Evolutionary conservation across 345 rosid genomes (phyloP).

Genomic region (Hibiscus syriacus): DNA sequence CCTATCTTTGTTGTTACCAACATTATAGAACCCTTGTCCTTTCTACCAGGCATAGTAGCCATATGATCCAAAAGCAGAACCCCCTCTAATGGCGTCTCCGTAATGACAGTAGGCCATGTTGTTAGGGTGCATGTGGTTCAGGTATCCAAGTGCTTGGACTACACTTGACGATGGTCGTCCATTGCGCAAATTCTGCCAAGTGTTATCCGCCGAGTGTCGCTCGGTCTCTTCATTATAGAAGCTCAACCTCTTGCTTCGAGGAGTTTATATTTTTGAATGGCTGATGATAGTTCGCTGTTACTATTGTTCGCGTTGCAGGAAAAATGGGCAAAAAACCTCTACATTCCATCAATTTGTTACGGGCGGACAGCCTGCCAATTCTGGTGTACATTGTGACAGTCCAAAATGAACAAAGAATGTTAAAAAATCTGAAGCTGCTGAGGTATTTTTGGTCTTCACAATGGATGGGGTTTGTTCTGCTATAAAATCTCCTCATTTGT

Average conservation of each 20-base stretch:
- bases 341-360: conserved; percentile 60
- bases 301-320: conserved; percentile 31
- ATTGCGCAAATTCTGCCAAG: no score
- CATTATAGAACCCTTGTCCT: no score
- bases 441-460: conserved; percentile 15
- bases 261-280: not conserved
- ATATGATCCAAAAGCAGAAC: no score
- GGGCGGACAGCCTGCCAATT: conserved; percentile 58
- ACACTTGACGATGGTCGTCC: no score
- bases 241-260: not conserved
- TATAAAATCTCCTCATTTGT: no score
- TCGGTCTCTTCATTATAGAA: not conserved
- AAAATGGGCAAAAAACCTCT: conserved; percentile 66
- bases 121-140: no score
- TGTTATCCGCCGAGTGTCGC: not conserved
- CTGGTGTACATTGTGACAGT: not conserved
- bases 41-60: no score
- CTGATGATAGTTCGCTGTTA: not conserved
- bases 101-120: no score
- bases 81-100: no score
- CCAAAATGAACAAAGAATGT: not conserved
- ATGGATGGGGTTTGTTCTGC: no score
- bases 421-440: conserved; percentile 30
- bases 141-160: no score
- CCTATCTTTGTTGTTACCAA: no score